Base-by-base conservation (phyloP, 768 basidiomycete genomes). In the Termitomyces sp. region DNA sequence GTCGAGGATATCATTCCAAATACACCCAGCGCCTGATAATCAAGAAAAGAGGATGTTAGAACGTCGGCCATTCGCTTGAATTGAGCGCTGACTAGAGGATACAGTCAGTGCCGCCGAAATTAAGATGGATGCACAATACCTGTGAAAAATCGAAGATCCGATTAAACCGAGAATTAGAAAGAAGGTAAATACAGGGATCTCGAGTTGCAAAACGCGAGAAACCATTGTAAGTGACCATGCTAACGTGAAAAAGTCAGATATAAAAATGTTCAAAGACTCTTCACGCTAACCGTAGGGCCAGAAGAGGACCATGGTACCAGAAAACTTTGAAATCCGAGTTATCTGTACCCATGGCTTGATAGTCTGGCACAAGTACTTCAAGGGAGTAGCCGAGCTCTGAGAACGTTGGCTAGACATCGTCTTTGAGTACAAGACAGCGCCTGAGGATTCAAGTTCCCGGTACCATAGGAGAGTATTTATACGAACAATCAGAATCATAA, bases 1-100 rank as follows among this genome's bases (percentile, higher is more conserved):
- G 54, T 71, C 68, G 9, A 65, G 47, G 23, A 66, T 68, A 41
- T 68, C 66, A 43, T 68, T 68, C 63, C 63, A 66, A 11, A 65
- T 62, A 52, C 65, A 65, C 11, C 60, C 65, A 44, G 60, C 64
- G 21, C 63, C 61, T 64, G n/a, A 46, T 5, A 5, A 2, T 17
- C 29, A 29, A 40, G 5, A 23, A 21, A 34, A 31, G 21, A n/a
- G n/a, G n/a, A 23, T 3, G 37, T 58, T 21, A 58, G 44, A 38
- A 43, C 9, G 21, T 16, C 25, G 23, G 14, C 7, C 3, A 4
- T 38, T 25, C 2, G 21, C 1, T 35, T 4, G 17, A 12, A 5
- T 17, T 52, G 19, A 17, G 35, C 31, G 61, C 63, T 61, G 41
- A 61, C 63, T 63, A 34, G 0, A 49, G 25, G 19, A 38, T 38